Conservation (phyloP, 2,329 filamentous ascomycete species). For the Fusarium aywerte region DNA sequence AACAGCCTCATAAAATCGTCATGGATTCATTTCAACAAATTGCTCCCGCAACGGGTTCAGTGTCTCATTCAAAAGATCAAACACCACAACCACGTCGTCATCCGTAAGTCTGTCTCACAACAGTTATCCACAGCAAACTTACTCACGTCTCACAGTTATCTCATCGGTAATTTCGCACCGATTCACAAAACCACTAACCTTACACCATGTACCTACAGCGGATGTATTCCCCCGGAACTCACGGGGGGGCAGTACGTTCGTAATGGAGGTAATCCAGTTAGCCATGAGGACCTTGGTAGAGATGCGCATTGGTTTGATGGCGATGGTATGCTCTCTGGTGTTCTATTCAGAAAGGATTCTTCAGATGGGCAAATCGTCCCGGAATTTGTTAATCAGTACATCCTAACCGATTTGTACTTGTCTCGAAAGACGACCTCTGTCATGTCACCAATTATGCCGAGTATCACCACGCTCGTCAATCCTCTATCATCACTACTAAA, state of each 20-base stretch:
- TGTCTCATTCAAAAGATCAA: not conserved
- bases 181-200: conserved; percentile 65
- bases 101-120: conserved; percentile 20
- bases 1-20: not conserved
- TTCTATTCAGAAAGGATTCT: conserved; percentile 62
- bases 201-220: conserved; percentile 67
- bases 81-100: not conserved
- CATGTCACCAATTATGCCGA: conserved; percentile 69
- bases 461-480: conserved; percentile 74
- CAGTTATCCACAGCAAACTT: conserved; percentile 23
- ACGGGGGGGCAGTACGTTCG: conserved; percentile 76
- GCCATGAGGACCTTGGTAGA: conserved; percentile 67
- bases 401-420: conserved; percentile 74
- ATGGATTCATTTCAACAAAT: not conserved
- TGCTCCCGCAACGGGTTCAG: not conserved
- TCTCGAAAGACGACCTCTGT: conserved; percentile 59
- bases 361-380: conserved; percentile 58
- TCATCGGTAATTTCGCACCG: conserved; percentile 76
- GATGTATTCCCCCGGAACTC: conserved; percentile 71
- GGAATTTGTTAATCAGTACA: conserved; percentile 75
- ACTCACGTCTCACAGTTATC: conserved; percentile 57
- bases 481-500: conserved; percentile 49
- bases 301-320: conserved; percentile 81
- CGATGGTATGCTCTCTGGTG: conserved; percentile 78
- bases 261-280: conserved; percentile 76